Conservation (phyloP, 2,329 filamentous ascomycete species). For the Epichloe coenophiala region DNA sequence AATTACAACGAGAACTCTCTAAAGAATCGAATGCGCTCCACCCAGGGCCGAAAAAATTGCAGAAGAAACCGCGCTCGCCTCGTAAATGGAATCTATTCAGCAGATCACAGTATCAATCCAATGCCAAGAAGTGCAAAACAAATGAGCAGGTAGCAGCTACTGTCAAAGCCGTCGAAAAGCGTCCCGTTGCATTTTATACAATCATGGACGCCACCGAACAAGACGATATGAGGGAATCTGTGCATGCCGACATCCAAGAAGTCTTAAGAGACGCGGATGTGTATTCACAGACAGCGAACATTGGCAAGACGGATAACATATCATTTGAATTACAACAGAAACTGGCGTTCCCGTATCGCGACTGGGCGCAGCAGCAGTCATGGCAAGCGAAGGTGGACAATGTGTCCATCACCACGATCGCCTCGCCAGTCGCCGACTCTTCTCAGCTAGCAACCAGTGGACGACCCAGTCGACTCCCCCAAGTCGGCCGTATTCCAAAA, state of each 20-base stretch:
- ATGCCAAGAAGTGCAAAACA: slow-evolving; percentile 25
- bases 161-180: slow-evolving; percentile 34
- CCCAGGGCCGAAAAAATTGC: slow-evolving; percentile 36
- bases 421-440: background rate
- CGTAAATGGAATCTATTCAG: slow-evolving; percentile 53
- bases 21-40: slow-evolving; percentile 16
- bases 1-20: slow-evolving; percentile 24
- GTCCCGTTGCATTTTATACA: slow-evolving; percentile 45
- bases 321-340: background rate
- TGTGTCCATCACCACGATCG: background rate
- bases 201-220: slow-evolving; percentile 47
- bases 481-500: slow-evolving; percentile 75
- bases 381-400: background rate
- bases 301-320: background rate
- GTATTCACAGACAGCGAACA: slow-evolving; percentile 13
- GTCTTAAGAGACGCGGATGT: slow-evolving; percentile 37
- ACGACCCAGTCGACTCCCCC: slow-evolving; percentile 50
- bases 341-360: background rate
- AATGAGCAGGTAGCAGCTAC: slow-evolving; percentile 30
- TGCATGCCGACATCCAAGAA: slow-evolving; percentile 26
- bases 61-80: slow-evolving; percentile 40
- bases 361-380: background rate
- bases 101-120: slow-evolving; percentile 33
- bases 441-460: slow-evolving; percentile 5
- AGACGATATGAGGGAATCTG: slow-evolving; percentile 36